Conservation (phyloP, 2,329 filamentous ascomycete genomes). For the Alternaria brassicicola region DNA sequence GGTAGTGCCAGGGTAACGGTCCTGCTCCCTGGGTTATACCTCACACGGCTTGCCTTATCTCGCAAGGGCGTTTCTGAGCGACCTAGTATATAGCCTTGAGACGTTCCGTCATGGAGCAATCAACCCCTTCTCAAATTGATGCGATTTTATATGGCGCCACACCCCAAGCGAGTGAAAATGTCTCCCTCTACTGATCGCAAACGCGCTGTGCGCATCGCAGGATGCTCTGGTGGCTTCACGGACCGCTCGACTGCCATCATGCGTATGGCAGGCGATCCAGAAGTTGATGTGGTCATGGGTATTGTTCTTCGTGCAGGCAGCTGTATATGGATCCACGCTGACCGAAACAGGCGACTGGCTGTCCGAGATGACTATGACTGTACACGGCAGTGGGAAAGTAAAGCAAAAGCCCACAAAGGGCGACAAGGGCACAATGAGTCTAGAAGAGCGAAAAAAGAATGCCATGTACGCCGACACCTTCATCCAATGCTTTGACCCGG, state of each 20-base stretch:
- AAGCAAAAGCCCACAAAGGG: conserved; percentile 34
- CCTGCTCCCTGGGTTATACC: conserved; percentile 7
- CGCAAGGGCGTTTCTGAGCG: background rate
- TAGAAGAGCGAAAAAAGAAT: conserved; percentile 43
- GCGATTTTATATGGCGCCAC: background rate
- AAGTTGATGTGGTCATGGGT: conserved; percentile 38
- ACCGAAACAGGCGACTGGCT: conserved; percentile 31
- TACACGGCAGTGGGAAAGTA: conserved; percentile 42
- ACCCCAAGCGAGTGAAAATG: conserved; percentile 18
- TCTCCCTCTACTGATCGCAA: conserved; percentile 23
- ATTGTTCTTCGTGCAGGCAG: background rate
- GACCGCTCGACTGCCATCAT: conserved; percentile 48
- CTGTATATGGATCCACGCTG: background rate
- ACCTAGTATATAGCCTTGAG: conserved; percentile 20
- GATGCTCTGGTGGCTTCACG: conserved; percentile 49
- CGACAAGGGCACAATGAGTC: conserved; percentile 44
- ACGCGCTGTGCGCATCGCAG: conserved; percentile 40
- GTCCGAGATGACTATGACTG: conserved; percentile 40
- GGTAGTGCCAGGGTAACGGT: conserved; percentile 2
- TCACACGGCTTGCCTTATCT: background rate
- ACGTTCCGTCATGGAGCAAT: background rate
- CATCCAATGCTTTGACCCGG: conserved; percentile 52
- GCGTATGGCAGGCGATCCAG: conserved; percentile 36
- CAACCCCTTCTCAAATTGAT: background rate
- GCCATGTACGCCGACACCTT: conserved; percentile 51